Percentiles rank a stretch among this genome's conserved stretches.
These are phyloP conservation scores for Luffa aegyptiaca DNA, from an alignment of 306 rosid species.

Conservation along the genomic window DNA sequence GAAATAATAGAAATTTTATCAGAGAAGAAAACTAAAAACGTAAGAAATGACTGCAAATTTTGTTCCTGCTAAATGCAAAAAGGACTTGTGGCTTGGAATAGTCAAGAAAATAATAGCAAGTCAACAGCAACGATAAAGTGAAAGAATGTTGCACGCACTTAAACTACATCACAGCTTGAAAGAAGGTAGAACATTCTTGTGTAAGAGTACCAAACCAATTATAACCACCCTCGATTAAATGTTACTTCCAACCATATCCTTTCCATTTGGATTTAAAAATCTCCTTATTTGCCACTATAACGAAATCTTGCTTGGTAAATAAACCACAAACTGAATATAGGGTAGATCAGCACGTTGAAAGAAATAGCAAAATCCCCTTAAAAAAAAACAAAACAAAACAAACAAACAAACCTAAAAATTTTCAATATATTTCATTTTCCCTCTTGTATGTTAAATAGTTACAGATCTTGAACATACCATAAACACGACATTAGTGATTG, in stretches of 20 bases:
- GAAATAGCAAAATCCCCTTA: not conserved
- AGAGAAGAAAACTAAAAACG: not conserved
- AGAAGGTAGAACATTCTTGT: not conserved
- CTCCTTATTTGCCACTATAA: not conserved
- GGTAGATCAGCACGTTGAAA: not conserved
- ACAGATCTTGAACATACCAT: conserved; percentile 45
- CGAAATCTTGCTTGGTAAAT: not conserved
- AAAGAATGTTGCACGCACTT: not conserved
- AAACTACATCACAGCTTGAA: not conserved
- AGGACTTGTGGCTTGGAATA: not conserved
- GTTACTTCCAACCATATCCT: not conserved
- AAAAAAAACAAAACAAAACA: not conserved
- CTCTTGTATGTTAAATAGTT: not conserved
- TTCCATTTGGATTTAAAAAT: not conserved
- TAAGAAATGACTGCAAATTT: not conserved
- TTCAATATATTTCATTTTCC: not conserved
- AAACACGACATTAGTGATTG: conserved; percentile 78
- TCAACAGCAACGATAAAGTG: not conserved
- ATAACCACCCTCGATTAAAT: not conserved
- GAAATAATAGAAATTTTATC: no score
- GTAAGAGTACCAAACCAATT: not conserved
- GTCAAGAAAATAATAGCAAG: not conserved
- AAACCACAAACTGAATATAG: not conserved
- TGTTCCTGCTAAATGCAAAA: not conserved
- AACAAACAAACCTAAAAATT: not conserved